Evolutionary conservation across 2,329 filamentous ascomycete species (phyloP).

Genomic region (Penicillium sp.): DNA sequence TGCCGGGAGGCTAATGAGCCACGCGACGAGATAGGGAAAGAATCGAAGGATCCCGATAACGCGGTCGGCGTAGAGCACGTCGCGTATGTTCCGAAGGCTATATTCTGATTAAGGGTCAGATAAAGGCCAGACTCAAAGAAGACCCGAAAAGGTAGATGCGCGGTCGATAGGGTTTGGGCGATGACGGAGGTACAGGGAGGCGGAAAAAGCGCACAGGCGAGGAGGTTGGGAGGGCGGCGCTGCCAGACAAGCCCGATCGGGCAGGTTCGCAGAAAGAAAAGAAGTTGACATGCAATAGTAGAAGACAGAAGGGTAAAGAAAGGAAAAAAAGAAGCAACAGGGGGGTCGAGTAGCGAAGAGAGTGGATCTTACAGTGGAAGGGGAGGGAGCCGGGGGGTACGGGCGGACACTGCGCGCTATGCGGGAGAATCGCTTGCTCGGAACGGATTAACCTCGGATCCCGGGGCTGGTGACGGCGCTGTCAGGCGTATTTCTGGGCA

Average conservation of each 20-base stretch:
- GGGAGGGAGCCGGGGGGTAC: slow-evolving; percentile 23
- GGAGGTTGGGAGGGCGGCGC: slow-evolving; percentile 17
- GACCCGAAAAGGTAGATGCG: slow-evolving; percentile 6
- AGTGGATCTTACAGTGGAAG: slow-evolving; percentile 29
- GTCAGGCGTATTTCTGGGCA: slow-evolving; percentile 38
- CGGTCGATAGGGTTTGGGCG: slow-evolving; percentile 19
- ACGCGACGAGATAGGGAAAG: slow-evolving; percentile 20
- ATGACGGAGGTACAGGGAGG: slow-evolving; percentile 26
- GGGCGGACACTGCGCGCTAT: slow-evolving; percentile 20
- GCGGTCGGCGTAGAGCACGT: neutral
- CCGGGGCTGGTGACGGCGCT: slow-evolving; percentile 34
- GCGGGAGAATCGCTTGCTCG: slow-evolving; percentile 40
- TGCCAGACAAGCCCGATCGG: slow-evolving; percentile 25
- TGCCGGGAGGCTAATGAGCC: slow-evolving; percentile 10
- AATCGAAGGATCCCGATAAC: slow-evolving; percentile 5
- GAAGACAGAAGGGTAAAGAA: slow-evolving; percentile 14
- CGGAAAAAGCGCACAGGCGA: slow-evolving; percentile 23
- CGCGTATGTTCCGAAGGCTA: neutral
- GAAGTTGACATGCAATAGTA: slow-evolving; percentile 14
- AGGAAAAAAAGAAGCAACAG: slow-evolving; percentile 8
- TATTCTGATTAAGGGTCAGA: slow-evolving; percentile 10
- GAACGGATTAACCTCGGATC: slow-evolving; percentile 35
- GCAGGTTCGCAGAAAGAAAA: slow-evolving; percentile 15
- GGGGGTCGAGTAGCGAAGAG: slow-evolving; percentile 6
- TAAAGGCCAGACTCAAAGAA: slow-evolving; percentile 6